Evolutionary conservation across 2,329 filamentous ascomycete species (phyloP), one percentile per base, ranked within the genome.

Genomic region (Alternaria dauci): DNA sequence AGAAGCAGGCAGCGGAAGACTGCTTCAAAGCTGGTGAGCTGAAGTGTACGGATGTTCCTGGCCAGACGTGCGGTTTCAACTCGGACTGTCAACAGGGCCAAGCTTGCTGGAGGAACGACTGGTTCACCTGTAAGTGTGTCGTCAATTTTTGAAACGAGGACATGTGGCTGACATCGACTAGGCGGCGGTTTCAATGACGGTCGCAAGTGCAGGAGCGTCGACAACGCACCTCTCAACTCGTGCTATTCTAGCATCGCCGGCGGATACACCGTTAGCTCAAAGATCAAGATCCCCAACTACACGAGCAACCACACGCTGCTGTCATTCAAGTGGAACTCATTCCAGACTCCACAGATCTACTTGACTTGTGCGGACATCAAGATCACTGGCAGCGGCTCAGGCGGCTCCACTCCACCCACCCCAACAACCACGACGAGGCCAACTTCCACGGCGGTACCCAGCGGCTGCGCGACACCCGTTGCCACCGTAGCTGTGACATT

Each of bases 401-500:
- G 63, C 8, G 54, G 48, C 46, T 47, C 63, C 8, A 64, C 52
- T 20, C 65, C 60, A 5, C 65, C 66, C 4, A 59, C 67, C 11
- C 52, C 69, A 6, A 58, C 59, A 20, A 46, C 59, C 5, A 59
- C 68, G 2, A 61, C 59, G 1, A 62, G 60, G 6, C 43, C 67
- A 2, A 65, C 58, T 1, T 61, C 72, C 1, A 65, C 65, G 0
- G 52, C 66, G 26, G 55, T 58, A 28, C 51, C 68, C 18, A 61
- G 54, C 14, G 61, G 60, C 8, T 75, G 73, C 16, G 65, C 74
- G 18, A 72, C 71, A 1, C 60, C 70, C 32, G 65, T 68, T 76
- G 44, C 74, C 1, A 69, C 60, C 1, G 71, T 75, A 20, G 62
- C 70, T 8, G 78, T 85, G 6, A 76, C 76, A 4, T 85, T 85